Evolutionary conservation across 306 rosid genomes (phyloP).

Genomic region (Carpinus fangiana): DNA sequence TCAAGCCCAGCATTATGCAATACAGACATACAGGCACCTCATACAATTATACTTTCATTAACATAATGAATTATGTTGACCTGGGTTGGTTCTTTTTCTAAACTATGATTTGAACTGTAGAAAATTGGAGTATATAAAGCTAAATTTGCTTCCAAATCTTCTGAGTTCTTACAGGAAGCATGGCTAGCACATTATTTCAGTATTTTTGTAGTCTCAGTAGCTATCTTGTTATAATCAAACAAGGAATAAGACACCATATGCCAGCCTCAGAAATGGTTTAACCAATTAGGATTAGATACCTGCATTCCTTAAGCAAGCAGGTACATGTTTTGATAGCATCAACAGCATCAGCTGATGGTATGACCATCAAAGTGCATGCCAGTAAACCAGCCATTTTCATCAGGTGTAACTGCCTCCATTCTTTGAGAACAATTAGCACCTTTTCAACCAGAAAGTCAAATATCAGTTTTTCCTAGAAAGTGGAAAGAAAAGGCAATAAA

Average conservation of each 20-base stretch:
- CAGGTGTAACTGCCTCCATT: slow-evolving; percentile 53
- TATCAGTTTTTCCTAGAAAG: slow-evolving; percentile 30
- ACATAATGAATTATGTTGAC: background rate
- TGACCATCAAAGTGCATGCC: slow-evolving; percentile 52
- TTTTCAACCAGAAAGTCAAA: slow-evolving; percentile 30
- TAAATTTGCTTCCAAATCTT: background rate
- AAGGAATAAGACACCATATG: background rate
- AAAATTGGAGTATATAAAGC: background rate
- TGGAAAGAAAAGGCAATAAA: background rate
- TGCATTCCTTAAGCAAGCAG: slow-evolving; percentile 94
- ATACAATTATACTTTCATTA: background rate
- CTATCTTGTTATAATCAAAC: background rate
- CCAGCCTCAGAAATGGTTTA: background rate
- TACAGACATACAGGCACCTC: too few species aligned
- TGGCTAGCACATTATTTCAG: background rate
- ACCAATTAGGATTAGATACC: slow-evolving; percentile 40
- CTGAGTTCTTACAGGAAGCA: background rate
- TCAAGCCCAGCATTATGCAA: too few species aligned
- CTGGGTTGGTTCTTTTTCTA: background rate
- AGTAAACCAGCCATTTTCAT: slow-evolving; percentile 51
- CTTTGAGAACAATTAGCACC: slow-evolving; percentile 28
- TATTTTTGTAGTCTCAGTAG: background rate
- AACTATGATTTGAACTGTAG: background rate
- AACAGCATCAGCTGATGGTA: slow-evolving; percentile 80
- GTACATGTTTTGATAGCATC: slow-evolving; percentile 96